A percentile compares a stretch with the other conserved stretches of the same genome.
Evolutionary conservation across 306 rosid genomes (phyloP).

Genomic region (Calophaca sinica): DNA sequence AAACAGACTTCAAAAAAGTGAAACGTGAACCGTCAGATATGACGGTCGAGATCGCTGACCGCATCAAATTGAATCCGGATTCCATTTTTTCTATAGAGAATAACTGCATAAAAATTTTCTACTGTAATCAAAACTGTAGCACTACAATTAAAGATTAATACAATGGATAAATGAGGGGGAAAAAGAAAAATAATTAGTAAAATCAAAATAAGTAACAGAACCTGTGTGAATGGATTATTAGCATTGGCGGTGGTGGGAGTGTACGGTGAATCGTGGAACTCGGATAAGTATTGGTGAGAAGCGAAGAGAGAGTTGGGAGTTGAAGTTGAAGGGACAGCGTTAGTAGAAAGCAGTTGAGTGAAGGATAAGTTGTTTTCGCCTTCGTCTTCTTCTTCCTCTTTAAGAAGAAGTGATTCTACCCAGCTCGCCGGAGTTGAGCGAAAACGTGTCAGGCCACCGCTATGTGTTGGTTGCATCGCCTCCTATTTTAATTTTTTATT

Average conservation of each 20-base stretch:
- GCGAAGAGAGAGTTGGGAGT: not conserved
- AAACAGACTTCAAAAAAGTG: too few relatives aligned
- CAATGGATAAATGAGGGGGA: not conserved
- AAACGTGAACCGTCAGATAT: too few relatives aligned
- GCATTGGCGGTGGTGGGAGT: not conserved
- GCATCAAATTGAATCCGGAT: too few relatives aligned
- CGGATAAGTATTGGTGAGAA: conserved; percentile 54
- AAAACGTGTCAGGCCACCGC: conserved; percentile 62
- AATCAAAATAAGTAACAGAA: not conserved
- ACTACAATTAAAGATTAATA: not conserved
- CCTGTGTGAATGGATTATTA: conserved; percentile 3
- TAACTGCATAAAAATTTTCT: not conserved
- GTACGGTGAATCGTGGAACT: conserved; percentile 39
- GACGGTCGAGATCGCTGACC: too few relatives aligned
- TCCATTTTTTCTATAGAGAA: too few relatives aligned
- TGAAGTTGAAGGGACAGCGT: conserved; percentile 3
- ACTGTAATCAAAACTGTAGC: not conserved
- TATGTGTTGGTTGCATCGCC: conserved; percentile 71
- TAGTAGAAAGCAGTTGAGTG: conserved; percentile 68
- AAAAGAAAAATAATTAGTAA: too few relatives aligned
- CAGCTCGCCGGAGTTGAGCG: conserved; percentile 85
- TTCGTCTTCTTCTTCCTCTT: conserved; percentile 64
- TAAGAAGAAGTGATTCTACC: conserved; percentile 77
- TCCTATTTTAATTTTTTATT: not conserved
- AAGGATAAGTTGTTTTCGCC: conserved; percentile 58